A percentile compares a stretch with the other conserved stretches of the same genome.
These are phyloP conservation scores for Pelargonium citronellum DNA, from an alignment of 441 rosid genomes.

Conservation along the genomic window DNA sequence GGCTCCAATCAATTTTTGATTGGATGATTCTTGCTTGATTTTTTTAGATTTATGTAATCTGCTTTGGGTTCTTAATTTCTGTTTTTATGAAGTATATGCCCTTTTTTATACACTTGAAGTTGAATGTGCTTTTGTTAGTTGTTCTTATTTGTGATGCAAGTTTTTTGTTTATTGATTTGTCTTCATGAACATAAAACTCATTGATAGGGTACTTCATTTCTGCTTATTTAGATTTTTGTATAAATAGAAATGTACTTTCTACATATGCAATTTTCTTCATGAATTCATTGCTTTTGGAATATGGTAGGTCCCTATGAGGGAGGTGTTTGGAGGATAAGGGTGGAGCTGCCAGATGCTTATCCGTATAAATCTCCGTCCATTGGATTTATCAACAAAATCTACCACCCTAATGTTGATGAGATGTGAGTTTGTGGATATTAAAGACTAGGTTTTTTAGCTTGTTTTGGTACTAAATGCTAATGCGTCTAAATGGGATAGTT, in stretches of 20 bases:
- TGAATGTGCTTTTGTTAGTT: slow-evolving; percentile 12
- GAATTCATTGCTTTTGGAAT: slow-evolving; percentile 10
- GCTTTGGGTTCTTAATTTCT: slow-evolving; percentile 13
- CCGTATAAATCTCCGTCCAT: slow-evolving; percentile 73
- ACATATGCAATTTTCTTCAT: not conserved
- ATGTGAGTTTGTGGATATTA: slow-evolving; percentile 36
- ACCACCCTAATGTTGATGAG: slow-evolving; percentile 76
- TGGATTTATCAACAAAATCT: slow-evolving; percentile 62
- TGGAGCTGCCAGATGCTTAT: slow-evolving; percentile 72
- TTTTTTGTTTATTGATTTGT: slow-evolving; percentile 26
- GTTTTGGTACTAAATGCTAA: not conserved
- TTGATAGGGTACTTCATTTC: slow-evolving; percentile 13
- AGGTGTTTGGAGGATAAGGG: slow-evolving; percentile 69
- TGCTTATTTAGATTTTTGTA: slow-evolving; percentile 6
- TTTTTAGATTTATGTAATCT: slow-evolving; percentile 1
- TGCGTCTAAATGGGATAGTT: not conserved
- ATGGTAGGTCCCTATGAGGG: slow-evolving; percentile 56
- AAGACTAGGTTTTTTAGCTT: slow-evolving; percentile 19
- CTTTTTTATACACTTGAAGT: slow-evolving; percentile 11
- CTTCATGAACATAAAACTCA: slow-evolving; percentile 21
- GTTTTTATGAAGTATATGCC: slow-evolving; percentile 4
- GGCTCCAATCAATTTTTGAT: not conserved
- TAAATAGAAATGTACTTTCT: not conserved
- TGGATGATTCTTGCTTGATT: not conserved
- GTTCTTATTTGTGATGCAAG: slow-evolving; percentile 21